Conservation (phyloP, 208 protist species). For the Acanthamoeba royreba region DNA sequence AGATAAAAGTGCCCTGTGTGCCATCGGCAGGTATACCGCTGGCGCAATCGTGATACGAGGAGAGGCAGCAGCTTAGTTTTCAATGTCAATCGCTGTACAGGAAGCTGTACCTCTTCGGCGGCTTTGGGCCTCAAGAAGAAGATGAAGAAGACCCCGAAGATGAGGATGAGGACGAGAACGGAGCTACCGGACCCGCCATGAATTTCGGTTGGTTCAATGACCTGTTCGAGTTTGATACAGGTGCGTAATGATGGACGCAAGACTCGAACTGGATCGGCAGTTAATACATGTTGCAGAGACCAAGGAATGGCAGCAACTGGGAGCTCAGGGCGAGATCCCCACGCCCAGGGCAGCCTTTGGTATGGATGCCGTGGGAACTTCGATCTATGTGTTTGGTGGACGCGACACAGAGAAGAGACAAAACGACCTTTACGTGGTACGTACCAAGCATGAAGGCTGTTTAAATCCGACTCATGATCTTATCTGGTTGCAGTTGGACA, state of each 20-base stretch:
- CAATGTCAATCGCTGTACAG: not conserved
- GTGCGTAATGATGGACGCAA: not conserved
- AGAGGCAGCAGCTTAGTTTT: not conserved
- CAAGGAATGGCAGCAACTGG: not conserved
- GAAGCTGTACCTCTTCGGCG: not conserved
- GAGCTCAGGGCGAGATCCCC: not conserved
- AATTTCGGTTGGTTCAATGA: not conserved
- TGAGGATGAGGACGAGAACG: not conserved
- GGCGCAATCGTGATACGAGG: no score
- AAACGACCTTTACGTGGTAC: constrained; percentile 1
- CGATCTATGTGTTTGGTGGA: not conserved
- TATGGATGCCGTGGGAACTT: not conserved
- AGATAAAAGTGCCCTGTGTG: not conserved
- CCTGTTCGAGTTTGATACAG: not conserved
- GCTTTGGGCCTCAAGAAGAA: not conserved
- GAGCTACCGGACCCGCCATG: not conserved
- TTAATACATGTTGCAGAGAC: not conserved
- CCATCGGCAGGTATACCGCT: not conserved
- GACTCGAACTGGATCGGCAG: not conserved
- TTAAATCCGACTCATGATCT: not conserved
- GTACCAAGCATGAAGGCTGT: not conserved
- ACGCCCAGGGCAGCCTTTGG: not conserved
- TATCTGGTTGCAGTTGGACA: not conserved
- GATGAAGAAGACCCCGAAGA: not conserved
- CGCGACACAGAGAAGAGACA: not conserved